Conservation (phyloP, 495 filamentous ascomycete genomes). For the Oleoguttula mirabilis region DNA sequence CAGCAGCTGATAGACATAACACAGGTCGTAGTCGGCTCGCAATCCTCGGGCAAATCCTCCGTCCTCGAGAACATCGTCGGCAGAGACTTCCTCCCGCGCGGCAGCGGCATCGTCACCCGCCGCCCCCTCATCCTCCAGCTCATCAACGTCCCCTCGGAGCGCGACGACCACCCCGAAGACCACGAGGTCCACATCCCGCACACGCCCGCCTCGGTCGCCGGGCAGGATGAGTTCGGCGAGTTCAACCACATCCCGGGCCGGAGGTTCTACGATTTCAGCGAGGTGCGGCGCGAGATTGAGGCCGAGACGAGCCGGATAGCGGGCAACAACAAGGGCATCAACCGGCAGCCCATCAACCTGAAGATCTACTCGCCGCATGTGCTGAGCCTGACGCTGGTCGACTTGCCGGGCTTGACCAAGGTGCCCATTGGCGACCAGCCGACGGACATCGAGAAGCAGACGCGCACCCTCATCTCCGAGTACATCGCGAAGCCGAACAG, state of each 20-base stretch:
- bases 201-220: constrained; percentile 55
- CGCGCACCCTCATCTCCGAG: constrained; percentile 88
- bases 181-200: constrained; percentile 56
- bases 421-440: constrained; percentile 97
- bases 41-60: constrained; percentile 98
- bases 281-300: constrained; percentile 95
- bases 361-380: constrained; percentile 99
- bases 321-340: constrained; percentile 97
- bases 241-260: constrained; percentile 89
- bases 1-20: not conserved
- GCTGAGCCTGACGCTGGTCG: constrained; percentile 89
- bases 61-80: constrained; percentile 98
- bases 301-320: constrained; percentile 91
- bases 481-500: constrained; percentile 99
- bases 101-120: constrained; percentile 91
- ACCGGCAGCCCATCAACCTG: constrained; percentile 90
- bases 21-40: constrained; percentile 95
- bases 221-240: constrained; percentile 83
- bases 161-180: constrained; percentile 50
- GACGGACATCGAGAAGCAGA: constrained; percentile 97
- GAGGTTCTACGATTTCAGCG: constrained; percentile 80
- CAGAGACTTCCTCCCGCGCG: constrained; percentile 89
- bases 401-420: constrained; percentile 93
- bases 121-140: constrained; percentile 91
- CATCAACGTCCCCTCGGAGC: constrained; percentile 87